Evolutionary conservation across 1,284 basidiomycete species (phyloP).

Genomic region (Ustilago nuda): DNA sequence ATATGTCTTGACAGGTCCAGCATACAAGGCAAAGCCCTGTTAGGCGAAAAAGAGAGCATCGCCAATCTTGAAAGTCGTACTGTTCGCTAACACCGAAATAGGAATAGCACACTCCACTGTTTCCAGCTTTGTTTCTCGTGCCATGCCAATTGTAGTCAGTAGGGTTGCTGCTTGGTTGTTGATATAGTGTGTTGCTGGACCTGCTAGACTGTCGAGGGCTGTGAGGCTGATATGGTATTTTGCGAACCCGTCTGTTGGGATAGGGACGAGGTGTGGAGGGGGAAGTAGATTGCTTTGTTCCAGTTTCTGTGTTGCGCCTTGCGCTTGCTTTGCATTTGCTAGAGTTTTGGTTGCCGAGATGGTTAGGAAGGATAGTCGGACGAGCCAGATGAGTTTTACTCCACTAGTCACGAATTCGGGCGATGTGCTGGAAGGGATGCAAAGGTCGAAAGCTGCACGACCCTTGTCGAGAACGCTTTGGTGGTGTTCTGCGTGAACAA

Average conservation of each 20-base stretch:
- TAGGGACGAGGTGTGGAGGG: constrained; percentile 53
- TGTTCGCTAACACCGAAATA: constrained; percentile 59
- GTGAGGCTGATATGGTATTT: constrained; percentile 56
- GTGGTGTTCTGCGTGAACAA: constrained; percentile 62
- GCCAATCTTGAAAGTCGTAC: constrained; percentile 52
- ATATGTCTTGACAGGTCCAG: background rate
- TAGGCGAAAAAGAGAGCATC: constrained; percentile 55
- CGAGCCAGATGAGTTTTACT: constrained; percentile 61
- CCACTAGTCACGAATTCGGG: constrained; percentile 65
- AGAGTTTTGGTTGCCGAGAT: constrained; percentile 18
- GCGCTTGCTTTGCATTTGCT: background rate
- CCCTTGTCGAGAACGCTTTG: constrained; percentile 61
- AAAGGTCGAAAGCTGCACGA: constrained; percentile 50
- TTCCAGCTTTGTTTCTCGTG: constrained; percentile 57
- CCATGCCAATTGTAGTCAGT: constrained; percentile 11
- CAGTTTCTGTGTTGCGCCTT: background rate
- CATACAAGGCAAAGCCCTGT: constrained; percentile 4
- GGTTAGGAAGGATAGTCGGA: constrained; percentile 62
- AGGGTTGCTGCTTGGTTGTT: background rate
- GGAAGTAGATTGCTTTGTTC: constrained; percentile 21
- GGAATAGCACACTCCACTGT: constrained; percentile 67
- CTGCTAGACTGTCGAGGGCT: constrained; percentile 45
- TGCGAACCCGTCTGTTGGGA: constrained; percentile 54
- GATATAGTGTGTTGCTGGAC: constrained; percentile 13
- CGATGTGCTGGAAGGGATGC: constrained; percentile 61